phyloP scores from a whole-genome alignment of 2,329 filamentous ascomycete genomes.

The Sclerotinia borealis region DNA sequence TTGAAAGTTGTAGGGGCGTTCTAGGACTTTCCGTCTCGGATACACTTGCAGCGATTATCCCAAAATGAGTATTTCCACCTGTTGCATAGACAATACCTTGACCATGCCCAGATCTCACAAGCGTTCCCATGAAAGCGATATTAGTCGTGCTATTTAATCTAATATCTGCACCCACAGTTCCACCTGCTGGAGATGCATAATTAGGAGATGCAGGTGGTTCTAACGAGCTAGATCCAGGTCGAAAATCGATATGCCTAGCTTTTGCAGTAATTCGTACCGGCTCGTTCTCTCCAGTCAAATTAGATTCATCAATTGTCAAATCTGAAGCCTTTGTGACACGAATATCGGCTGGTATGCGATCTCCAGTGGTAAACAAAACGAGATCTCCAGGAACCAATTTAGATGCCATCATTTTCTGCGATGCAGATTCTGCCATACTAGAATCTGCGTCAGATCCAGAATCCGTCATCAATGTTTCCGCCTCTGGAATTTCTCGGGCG shows the following conservation, averaged over 20 bases:
- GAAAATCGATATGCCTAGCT: constrained; percentile 39
- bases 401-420: constrained; percentile 77
- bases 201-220: constrained; percentile 47
- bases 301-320: constrained; percentile 91
- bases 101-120: constrained; percentile 90
- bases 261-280: constrained; percentile 75
- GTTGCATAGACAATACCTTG: constrained; percentile 97
- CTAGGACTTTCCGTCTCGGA: constrained; percentile 93
- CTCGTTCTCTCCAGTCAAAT: constrained; percentile 93
- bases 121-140: constrained; percentile 95
- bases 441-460: constrained; percentile 40
- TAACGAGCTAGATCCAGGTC: constrained; percentile 30
- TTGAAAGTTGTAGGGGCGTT: constrained; percentile 88
- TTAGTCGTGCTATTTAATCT: constrained; percentile 73
- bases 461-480: constrained; percentile 22
- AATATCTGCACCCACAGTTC: constrained; percentile 57
- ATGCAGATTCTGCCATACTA: constrained; percentile 57
- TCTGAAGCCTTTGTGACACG: constrained; percentile 87
- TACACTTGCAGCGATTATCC: constrained; percentile 88
- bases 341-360: constrained; percentile 93
- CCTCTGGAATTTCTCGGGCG: constrained; percentile 22
- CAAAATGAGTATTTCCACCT: constrained; percentile 89
- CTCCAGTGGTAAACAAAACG: constrained; percentile 89
- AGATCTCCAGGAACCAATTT: constrained; percentile 89
- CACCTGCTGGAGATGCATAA: constrained; percentile 52